phyloP scores from a whole-genome alignment of 306 rosid genomes.

The Leucaena leucocephala region DNA sequence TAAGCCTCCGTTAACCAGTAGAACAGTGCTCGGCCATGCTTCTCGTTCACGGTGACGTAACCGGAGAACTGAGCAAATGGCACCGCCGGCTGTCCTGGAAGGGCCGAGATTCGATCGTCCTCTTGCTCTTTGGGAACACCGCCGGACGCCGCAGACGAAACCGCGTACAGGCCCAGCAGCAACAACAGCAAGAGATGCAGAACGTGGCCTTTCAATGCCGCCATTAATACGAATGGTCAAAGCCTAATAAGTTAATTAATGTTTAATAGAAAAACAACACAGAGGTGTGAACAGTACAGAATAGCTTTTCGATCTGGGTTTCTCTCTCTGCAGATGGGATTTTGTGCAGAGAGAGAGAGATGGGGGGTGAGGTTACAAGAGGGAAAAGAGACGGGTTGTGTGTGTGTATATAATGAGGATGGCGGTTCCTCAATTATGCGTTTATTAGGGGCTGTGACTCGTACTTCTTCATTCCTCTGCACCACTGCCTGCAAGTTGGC shows the following conservation, averaged over 20 bases:
- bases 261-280: no score
- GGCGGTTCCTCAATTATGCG: not conserved
- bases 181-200: not conserved
- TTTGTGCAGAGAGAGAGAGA: not conserved
- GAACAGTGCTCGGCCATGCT: conserved; percentile 81
- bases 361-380: not conserved
- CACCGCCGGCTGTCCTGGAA: conserved; percentile 80
- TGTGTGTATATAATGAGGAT: not conserved
- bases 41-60: conserved; percentile 64
- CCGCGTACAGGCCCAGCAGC: not conserved
- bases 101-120: conserved; percentile 59
- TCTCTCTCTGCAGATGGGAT: not conserved
- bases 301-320: not conserved
- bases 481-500: not conserved
- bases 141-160: not conserved
- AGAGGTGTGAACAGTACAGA: not conserved
- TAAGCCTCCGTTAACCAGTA: conserved; percentile 77
- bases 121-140: conserved; percentile 48
- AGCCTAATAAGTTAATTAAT: not conserved
- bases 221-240: conserved; percentile 28
- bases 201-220: conserved; percentile 22
- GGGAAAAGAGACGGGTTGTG: not conserved
- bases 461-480: not conserved
- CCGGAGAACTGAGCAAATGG: conserved; percentile 77
- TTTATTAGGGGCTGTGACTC: not conserved